These are phyloP conservation scores for Emydomyces testavorans DNA, from an alignment of 2,329 filamentous ascomycete genomes.

Conservation along the genomic window DNA sequence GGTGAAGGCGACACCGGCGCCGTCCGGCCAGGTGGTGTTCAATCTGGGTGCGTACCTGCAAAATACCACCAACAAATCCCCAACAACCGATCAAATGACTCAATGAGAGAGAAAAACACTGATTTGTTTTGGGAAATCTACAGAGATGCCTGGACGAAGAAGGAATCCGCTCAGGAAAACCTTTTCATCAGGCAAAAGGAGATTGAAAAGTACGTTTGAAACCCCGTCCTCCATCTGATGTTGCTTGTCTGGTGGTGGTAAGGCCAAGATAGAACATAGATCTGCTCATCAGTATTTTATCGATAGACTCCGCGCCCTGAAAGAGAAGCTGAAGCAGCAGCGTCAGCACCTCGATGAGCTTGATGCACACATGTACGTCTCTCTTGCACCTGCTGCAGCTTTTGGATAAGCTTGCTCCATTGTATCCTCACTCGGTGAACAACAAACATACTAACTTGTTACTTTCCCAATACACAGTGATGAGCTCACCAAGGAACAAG, in stretches of 20 bases:
- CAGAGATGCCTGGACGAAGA: conserved; percentile 85
- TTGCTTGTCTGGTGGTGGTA: not conserved
- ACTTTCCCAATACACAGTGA: conserved; percentile 44
- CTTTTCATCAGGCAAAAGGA: conserved; percentile 77
- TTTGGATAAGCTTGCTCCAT: not conserved
- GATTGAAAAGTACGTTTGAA: conserved; percentile 59
- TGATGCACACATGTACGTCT: conserved; percentile 69
- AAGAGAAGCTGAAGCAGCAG: conserved; percentile 59
- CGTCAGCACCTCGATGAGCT: conserved; percentile 74
- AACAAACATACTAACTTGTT: conserved; percentile 5
- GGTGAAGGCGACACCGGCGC: conserved; percentile 57
- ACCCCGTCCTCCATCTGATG: too few relatives aligned
- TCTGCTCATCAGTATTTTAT: not conserved
- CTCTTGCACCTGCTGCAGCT: not conserved
- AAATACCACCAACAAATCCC: not conserved
- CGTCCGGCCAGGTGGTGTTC: conserved; percentile 24
- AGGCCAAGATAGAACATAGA: not conserved
- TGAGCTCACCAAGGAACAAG: conserved; percentile 61
- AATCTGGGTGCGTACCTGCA: conserved; percentile 27
- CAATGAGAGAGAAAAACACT: too few relatives aligned
- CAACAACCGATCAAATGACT: not conserved
- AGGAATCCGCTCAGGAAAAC: conserved; percentile 79
- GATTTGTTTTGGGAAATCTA: conserved; percentile 7
- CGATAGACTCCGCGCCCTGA: conserved; percentile 55
- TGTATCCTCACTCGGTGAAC: not conserved